These are phyloP conservation scores for Capsicum baccatum DNA, from an alignment of 257 asterid genomes.

Conservation along the genomic window DNA sequence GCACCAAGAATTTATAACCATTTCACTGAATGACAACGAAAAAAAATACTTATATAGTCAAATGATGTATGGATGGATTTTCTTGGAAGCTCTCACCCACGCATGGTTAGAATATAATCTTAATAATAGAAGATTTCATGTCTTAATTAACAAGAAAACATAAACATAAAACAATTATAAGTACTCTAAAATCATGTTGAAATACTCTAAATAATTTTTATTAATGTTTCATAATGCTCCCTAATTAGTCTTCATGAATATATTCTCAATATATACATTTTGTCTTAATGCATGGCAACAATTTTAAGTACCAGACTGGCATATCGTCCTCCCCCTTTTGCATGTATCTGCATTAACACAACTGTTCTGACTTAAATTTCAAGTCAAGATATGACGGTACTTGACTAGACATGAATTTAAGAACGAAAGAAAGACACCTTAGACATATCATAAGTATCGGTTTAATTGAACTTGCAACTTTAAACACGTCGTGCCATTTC, in stretches of 20 bases:
- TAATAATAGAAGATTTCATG: not conserved
- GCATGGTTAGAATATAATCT: constrained; percentile 23
- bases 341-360: not conserved
- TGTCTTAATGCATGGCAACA: not conserved
- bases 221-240: constrained; percentile 25
- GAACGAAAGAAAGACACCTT: not conserved
- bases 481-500: not conserved
- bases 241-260: constrained; percentile 8
- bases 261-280: not conserved
- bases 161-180: not conserved
- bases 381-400: not conserved
- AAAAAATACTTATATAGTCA: not conserved
- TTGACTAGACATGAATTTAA: too few species aligned
- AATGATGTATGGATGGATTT: not conserved
- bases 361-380: not conserved
- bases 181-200: constrained; percentile 2
- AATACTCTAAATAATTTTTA: too few species aligned
- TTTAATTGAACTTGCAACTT: too few species aligned
- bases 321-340: not conserved
- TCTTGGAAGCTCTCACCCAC: constrained; percentile 5
- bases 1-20: too few species aligned
- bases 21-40: not conserved
- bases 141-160: not conserved
- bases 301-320: constrained; percentile 23
- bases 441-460: too few species aligned